phyloP scores from a whole-genome alignment of 805 yeast genomes.

The Wickerhamomyces hampshirensis region DNA sequence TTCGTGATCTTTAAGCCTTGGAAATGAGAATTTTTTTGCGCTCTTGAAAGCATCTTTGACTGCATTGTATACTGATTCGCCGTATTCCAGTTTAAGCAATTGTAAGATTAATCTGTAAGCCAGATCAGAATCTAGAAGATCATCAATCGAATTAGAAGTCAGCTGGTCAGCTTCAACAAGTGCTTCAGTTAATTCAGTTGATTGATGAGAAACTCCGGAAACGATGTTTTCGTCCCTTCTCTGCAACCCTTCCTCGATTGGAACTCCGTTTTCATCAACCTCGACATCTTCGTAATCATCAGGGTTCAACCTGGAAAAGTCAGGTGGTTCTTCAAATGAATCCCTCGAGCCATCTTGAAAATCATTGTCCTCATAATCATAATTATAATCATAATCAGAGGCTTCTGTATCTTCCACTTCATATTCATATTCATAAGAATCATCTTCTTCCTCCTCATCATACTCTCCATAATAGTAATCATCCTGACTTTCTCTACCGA shows the following conservation, averaged over 20 bases:
- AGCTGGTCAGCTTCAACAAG: constrained; percentile 3
- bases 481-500: too few species aligned
- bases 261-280: constrained; percentile 2
- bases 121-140: constrained; percentile 7
- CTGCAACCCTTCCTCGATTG: too few species aligned
- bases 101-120: constrained; percentile 5
- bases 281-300: constrained; percentile 5
- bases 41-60: constrained; percentile 2
- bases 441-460: not conserved
- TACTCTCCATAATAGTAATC: constrained; percentile 1
- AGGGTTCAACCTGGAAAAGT: constrained; percentile 2
- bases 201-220: too few species aligned
- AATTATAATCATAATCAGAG: not conserved
- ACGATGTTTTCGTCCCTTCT: too few species aligned
- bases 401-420: too few species aligned
- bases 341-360: not conserved
- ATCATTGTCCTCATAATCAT: not conserved
- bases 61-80: not conserved
- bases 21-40: not conserved
- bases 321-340: too few species aligned
- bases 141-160: constrained; percentile 4
- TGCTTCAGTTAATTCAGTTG: not conserved
- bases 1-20: too few species aligned
- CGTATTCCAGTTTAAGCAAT: constrained; percentile 1
- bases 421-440: not conserved